phyloP scores from a whole-genome alignment of 2,329 filamentous ascomycete genomes.

The Aplosporella prunicola region DNA sequence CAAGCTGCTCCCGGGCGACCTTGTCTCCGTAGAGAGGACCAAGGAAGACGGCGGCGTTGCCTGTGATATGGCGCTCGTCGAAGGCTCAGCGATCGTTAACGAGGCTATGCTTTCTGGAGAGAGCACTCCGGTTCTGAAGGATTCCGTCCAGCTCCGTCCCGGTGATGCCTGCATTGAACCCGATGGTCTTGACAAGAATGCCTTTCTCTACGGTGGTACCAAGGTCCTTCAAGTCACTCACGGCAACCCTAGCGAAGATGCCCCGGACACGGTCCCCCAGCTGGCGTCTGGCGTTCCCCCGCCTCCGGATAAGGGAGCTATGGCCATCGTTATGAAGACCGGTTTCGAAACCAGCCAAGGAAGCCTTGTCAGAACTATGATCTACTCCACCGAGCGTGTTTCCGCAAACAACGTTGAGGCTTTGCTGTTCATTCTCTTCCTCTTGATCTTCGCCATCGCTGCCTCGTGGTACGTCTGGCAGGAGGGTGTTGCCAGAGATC shows the following conservation, averaged over 20 bases:
- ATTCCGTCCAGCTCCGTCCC: conserved; percentile 85
- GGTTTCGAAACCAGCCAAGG: conserved; percentile 98
- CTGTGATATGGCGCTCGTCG: conserved; percentile 91
- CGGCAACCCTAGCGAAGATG: conserved; percentile 65
- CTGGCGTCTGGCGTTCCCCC: conserved; percentile 65
- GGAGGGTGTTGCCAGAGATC: conserved; percentile 86
- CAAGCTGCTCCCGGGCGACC: conserved; percentile 81
- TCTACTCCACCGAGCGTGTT: conserved; percentile 96
- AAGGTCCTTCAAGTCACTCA: conserved; percentile 95
- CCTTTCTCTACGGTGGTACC: conserved; percentile 93
- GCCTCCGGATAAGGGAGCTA: conserved; percentile 87
- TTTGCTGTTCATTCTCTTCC: conserved; percentile 93
- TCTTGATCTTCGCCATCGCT: conserved; percentile 90
- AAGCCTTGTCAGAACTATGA: conserved; percentile 96
- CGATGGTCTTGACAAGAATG: conserved; percentile 90
- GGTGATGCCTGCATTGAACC: conserved; percentile 70
- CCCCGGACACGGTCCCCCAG: conserved; percentile 48
- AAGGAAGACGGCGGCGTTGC: conserved; percentile 96
- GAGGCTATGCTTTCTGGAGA: conserved; percentile 99
- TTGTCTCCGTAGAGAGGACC: conserved; percentile 84
- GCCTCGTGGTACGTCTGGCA: conserved; percentile 99
- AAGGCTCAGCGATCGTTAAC: conserved; percentile 95
- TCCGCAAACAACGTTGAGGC: conserved; percentile 98
- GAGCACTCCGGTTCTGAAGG: conserved; percentile 92
- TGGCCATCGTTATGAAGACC: conserved; percentile 93